Percentiles rank a stretch among this genome's conserved stretches.
Evolutionary conservation across 331 rosid species (phyloP).

Genomic region (Pyrus hybrid): DNA sequence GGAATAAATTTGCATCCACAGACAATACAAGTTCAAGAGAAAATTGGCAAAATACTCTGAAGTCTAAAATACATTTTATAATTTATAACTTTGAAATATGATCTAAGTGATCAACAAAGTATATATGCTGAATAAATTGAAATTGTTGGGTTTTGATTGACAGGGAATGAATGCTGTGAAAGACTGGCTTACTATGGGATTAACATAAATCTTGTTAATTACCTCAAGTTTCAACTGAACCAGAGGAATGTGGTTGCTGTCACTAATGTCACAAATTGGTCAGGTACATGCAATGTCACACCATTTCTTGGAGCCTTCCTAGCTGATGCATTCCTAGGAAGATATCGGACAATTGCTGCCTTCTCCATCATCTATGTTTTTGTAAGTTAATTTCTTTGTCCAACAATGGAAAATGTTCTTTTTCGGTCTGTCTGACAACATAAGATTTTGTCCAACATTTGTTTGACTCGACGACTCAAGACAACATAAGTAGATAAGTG

Average conservation of each 20-base stretch:
- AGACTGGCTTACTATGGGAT: slow-evolving; percentile 7
- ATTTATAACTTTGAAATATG: neutral
- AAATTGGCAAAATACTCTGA: neutral
- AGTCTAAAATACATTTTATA: neutral
- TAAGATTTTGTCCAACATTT: neutral
- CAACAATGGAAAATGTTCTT: neutral
- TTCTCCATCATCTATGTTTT: slow-evolving; percentile 3
- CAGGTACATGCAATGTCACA: slow-evolving; percentile 7
- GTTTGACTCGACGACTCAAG: neutral
- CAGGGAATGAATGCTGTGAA: slow-evolving; percentile 12
- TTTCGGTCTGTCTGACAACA: neutral
- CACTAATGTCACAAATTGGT: too few relatives aligned
- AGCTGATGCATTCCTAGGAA: slow-evolving; percentile 7
- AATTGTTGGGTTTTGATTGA: neutral
- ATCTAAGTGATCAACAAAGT: neutral
- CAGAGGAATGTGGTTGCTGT: too few relatives aligned
- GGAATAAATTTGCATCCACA: too few relatives aligned
- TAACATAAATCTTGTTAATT: neutral
- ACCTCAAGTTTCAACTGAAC: too few relatives aligned
- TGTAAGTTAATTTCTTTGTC: neutral
- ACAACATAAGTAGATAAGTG: neutral
- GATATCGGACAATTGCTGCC: slow-evolving; percentile 1
- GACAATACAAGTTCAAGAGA: neutral
- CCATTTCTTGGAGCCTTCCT: slow-evolving; percentile 15
- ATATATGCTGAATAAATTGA: neutral